Percentiles rank a stretch among this genome's conserved stretches.
Conservation (phyloP, 768 basidiomycete species). For the Neoboletus subvelutipes region DNA sequence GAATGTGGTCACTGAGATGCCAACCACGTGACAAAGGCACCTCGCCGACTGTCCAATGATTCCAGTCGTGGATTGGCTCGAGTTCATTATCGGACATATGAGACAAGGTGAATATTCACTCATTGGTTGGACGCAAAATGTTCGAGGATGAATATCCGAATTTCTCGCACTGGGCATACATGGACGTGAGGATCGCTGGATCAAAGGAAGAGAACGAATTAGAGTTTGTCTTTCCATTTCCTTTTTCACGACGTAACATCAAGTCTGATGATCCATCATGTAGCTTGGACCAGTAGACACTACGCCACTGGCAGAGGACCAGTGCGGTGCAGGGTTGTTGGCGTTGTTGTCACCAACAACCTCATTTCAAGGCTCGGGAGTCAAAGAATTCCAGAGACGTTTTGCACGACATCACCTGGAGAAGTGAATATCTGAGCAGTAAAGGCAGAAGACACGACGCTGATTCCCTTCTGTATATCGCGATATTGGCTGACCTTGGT, state of each 20-base stretch:
- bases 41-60: neutral
- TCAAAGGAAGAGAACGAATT: neutral
- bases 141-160: neutral
- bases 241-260: neutral
- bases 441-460: neutral
- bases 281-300: too few relatives aligned
- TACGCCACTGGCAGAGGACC: too few relatives aligned
- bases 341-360: constrained; percentile 17
- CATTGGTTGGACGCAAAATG: neutral
- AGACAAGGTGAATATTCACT: too few relatives aligned
- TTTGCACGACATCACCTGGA: neutral
- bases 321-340: neutral
- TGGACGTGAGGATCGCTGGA: neutral
- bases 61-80: neutral
- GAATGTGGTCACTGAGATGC: neutral
- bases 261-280: neutral
- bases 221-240: neutral
- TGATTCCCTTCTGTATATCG: constrained; percentile 3
- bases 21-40: neutral
- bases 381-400: neutral
- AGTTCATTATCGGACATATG: neutral
- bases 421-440: neutral
- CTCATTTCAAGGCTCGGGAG: constrained; percentile 15
- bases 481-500: constrained; percentile 12
- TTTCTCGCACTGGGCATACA: neutral